Percentiles rank a stretch among this genome's conserved stretches.
Evolutionary conservation across 2,329 filamentous ascomycete genomes (phyloP).

Genomic region (Botrytis aclada): DNA sequence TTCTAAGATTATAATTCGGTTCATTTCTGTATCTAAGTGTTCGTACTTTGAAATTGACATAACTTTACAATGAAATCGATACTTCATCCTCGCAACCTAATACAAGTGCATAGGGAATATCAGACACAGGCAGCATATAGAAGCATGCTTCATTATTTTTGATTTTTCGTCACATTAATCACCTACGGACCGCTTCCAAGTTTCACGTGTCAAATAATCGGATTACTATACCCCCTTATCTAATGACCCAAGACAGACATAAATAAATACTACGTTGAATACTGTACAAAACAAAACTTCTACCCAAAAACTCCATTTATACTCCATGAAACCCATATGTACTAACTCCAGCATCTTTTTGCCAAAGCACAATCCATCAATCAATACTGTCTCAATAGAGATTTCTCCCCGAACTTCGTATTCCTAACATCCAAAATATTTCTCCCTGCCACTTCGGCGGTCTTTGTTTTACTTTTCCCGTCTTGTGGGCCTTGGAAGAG

Average conservation of each 20-base stretch:
- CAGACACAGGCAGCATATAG: accelerated
- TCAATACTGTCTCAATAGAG: too few species aligned
- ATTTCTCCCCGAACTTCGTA: not conserved
- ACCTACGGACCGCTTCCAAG: not conserved
- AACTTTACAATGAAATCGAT: not conserved
- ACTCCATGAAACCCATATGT: not conserved
- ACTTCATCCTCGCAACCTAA: not conserved
- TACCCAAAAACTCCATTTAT: not conserved
- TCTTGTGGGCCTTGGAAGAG: too few species aligned
- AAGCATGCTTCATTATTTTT: not conserved
- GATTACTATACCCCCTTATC: not conserved
- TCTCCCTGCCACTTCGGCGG: not conserved
- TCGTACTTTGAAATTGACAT: not conserved
- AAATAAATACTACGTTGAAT: not conserved
- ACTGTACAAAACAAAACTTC: not conserved
- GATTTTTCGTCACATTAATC: not conserved
- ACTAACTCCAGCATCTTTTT: not conserved
- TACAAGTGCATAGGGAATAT: not conserved
- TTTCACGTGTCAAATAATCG: not conserved
- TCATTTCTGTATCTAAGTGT: not conserved
- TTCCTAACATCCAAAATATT: not conserved
- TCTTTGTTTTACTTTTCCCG: too few species aligned
- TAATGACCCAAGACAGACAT: not conserved
- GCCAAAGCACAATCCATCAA: not conserved
- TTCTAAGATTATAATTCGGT: accelerated